Evolutionary conservation across 73 alveolate genomes (phyloP).

Genomic region (Loxodes magnus): DNA sequence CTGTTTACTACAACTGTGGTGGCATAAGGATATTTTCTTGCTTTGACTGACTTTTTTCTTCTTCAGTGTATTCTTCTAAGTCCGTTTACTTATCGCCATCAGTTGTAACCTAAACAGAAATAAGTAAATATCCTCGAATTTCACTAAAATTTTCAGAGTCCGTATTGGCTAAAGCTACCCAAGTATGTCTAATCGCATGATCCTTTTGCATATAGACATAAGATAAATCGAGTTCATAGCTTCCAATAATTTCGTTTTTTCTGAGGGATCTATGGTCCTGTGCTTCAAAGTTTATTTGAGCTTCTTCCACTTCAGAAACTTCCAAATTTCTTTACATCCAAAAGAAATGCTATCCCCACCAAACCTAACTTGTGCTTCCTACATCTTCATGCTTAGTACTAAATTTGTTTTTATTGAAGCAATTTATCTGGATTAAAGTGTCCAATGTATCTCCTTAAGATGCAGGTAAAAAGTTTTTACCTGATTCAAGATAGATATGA

Average conservation of each 20-base stretch:
- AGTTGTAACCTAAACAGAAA: slow-evolving; percentile 55
- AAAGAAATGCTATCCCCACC: slow-evolving; percentile 57
- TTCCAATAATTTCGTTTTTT: slow-evolving; percentile 51
- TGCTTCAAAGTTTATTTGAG: slow-evolving; percentile 23
- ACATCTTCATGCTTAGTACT: slow-evolving; percentile 47
- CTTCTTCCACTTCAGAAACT: slow-evolving; percentile 27
- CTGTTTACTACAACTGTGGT: slow-evolving; percentile 59
- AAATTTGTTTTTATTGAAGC: slow-evolving; percentile 27
- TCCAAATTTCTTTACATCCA: slow-evolving; percentile 39
- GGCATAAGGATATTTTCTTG: slow-evolving; percentile 60
- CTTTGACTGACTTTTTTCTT: not conserved
- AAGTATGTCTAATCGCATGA: slow-evolving; percentile 61
- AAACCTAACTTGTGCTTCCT: slow-evolving; percentile 22
- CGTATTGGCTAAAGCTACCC: slow-evolving; percentile 82
- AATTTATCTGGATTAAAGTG: slow-evolving; percentile 29
- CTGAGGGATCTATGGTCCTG: slow-evolving; percentile 38
- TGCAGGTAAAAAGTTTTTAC: slow-evolving; percentile 18
- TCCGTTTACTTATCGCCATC: slow-evolving; percentile 61
- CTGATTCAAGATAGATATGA: slow-evolving; percentile 43
- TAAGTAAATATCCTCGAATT: slow-evolving; percentile 65
- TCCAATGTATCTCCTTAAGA: slow-evolving; percentile 38
- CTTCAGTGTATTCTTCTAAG: slow-evolving; percentile 25
- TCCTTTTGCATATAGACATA: slow-evolving; percentile 59
- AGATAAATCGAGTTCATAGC: slow-evolving; percentile 68
- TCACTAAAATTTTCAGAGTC: slow-evolving; percentile 46